Evolutionary conservation across 2,329 filamentous ascomycete species (phyloP), one percentile per base, ranked within the genome.

Genomic region (Rutstroemia sp.): DNA sequence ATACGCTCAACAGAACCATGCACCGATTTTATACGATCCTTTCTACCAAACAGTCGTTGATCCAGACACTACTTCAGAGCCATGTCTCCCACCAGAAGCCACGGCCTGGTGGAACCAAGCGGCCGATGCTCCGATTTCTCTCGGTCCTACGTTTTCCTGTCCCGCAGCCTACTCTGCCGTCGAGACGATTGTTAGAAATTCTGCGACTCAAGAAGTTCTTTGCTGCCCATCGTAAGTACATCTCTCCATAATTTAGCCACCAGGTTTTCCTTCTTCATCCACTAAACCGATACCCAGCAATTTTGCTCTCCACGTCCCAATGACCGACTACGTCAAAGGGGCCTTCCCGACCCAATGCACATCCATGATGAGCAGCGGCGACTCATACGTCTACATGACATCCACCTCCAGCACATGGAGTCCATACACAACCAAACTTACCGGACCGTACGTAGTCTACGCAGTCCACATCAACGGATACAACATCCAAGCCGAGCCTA

Each of bases 91-190:
- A 19, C 37, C 34, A 25, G 45, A 49, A 16, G 53, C 41, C 10
- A 55, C 53, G 2, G 46, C 46, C 17, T 49, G 44, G 23, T 55
- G 53, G 53, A 16, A 42, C 47, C 21, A 47, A 23, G 46, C 7
- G 7, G 16, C 19, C 16, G 39, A 46, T n/a, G 9, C 44, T 0
- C 25, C 23, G 4, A 17, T 50, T n/a, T n/a, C 47, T 16, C 46
- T 55, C 5, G 53, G 53, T 44, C 53, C 53, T 6, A 55, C 46
- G 2, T 55, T 55, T 12, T 10, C 34, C 37, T 42, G 37, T 17
- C 21, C 37, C 10, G 30, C 38, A 5, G 37, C 48, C 23, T 51
- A 51, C 21, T 41, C 34, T 42, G 38, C 48, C 16, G 38, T 42
- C 6, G 21, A 25, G 10, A 51, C 19, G 4, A 21, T 51, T 12